Conservation (phyloP, 1,139 yeast species). For the Candida tetrigidarum region DNA sequence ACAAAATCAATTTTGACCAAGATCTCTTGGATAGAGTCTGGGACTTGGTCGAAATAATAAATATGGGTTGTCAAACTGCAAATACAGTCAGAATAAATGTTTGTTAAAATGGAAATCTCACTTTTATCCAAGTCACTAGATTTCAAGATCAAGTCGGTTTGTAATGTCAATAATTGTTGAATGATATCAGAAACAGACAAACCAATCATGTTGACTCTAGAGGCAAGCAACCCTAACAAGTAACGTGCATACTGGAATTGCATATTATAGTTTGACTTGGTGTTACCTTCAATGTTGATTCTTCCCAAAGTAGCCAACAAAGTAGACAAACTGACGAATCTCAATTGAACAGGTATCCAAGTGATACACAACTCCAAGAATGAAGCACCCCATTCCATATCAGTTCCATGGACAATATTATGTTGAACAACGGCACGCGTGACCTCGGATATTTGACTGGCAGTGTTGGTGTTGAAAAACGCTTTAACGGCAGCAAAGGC, state of each 20-base stretch:
- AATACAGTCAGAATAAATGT: constrained; percentile 50
- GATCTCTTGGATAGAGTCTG: constrained; percentile 72
- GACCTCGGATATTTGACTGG: constrained; percentile 52
- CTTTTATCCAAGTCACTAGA: constrained; percentile 24
- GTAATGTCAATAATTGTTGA: constrained; percentile 64
- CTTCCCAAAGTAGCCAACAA: constrained; percentile 37
- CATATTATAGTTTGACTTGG: constrained; percentile 30
- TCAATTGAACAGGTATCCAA: constrained; percentile 87
- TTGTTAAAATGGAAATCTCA: constrained; percentile 30
- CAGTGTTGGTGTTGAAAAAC: constrained; percentile 54
- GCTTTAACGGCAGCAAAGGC: constrained; percentile 50
- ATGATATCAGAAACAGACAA: constrained; percentile 84
- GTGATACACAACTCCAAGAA: constrained; percentile 69
- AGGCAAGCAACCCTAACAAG: constrained; percentile 62
- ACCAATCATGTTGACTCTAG: constrained; percentile 86
- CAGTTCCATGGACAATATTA: constrained; percentile 29
- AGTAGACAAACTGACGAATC: constrained; percentile 67
- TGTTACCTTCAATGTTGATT: constrained; percentile 24
- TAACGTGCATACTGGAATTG: constrained; percentile 56
- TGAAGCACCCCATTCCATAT: constrained; percentile 53
- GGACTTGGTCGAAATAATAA: constrained; percentile 77
- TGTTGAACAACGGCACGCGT: constrained; percentile 47
- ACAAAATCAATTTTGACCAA: constrained; percentile 43
- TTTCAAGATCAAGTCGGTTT: constrained; percentile 49
- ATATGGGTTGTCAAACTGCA: constrained; percentile 71